Conservation (phyloP, 305 asterid genomes). For the Lippia alba region DNA sequence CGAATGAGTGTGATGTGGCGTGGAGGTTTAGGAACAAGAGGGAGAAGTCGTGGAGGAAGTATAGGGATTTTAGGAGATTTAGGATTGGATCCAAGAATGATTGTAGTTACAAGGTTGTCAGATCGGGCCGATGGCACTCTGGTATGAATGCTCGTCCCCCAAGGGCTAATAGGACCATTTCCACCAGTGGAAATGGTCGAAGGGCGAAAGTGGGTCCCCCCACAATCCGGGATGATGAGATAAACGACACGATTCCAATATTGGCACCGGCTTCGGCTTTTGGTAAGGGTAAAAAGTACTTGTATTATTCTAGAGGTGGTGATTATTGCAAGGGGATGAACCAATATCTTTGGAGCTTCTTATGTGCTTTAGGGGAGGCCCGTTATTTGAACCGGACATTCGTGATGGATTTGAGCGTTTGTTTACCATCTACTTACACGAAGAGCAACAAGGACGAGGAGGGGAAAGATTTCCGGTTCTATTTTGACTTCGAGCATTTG, state of each 20-base stretch:
- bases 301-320: slow-evolving; percentile 78
- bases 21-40: slow-evolving; percentile 82
- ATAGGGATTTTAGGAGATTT: slow-evolving; percentile 79
- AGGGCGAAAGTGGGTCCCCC: slow-evolving; percentile 49
- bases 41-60: slow-evolving; percentile 73
- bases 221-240: slow-evolving; percentile 59
- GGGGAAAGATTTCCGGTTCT: slow-evolving; percentile 87
- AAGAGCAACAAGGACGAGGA: slow-evolving; percentile 73
- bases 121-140: slow-evolving; percentile 70
- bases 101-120: slow-evolving; percentile 53
- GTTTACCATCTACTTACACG: slow-evolving; percentile 75
- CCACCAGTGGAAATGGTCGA: slow-evolving; percentile 41
- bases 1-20: slow-evolving; percentile 71
- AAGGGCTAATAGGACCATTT: slow-evolving; percentile 37
- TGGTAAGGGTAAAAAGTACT: slow-evolving; percentile 63
- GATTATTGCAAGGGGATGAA: slow-evolving; percentile 83
- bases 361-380: slow-evolving; percentile 83
- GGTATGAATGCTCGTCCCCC: slow-evolving; percentile 71
- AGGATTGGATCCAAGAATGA: slow-evolving; percentile 51
- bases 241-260: slow-evolving; percentile 68
- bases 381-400: slow-evolving; percentile 73
- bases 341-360: slow-evolving; percentile 76
- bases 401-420: slow-evolving; percentile 73
- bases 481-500: slow-evolving; percentile 92
- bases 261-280: slow-evolving; percentile 58